Base-by-base conservation (phyloP, 495 filamentous ascomycete genomes). In the Xylaria grammica region DNA sequence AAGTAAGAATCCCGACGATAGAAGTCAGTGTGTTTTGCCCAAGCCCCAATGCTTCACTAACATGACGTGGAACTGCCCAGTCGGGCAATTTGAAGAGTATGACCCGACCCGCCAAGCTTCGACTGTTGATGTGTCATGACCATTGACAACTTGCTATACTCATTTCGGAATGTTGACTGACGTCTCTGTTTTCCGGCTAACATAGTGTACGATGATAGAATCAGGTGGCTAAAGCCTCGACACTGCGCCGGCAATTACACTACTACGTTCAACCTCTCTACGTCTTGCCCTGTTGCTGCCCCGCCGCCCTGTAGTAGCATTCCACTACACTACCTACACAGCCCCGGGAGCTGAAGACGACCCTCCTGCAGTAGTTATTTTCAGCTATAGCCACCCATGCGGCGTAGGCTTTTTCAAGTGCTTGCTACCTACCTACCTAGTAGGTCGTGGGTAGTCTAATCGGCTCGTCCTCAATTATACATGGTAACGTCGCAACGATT, bases 331-430 rank as follows among this genome's bases (percentile, higher is more conserved):
- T 22, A 56, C 53, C 20, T 38, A 59, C 62, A 59, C 55, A 59
- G 55, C 55, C 50, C 34, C 46, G 19, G 17, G 52, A 65, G 62
- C 60, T 54, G 60, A 62, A 27, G 27, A 48, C 20, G 20, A 6
- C 17, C 42, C 19, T 45, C 38, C 46, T 52, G 48, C 59, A 30
- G 44, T 20, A 38, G 34, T 44, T 40, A 60, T 38, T n/a, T 34
- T 54, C 60, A 62, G 60, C 60, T 27, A 38, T 27, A 54, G 60
- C 60, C 60, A 62, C 60, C 32, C 45, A 53, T 42, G 13, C n/a
- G 8, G 24, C 56, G 42, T 59, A 59, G 46, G 42, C 55, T 30
- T n/a, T n/a, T n/a, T 13, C 2, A 45, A 13, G 17, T 29, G 8
- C 15, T 17, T n/a, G 4, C 38, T 42, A 6, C 40, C 13, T 11